These are phyloP conservation scores for Pichia sp. DNA, from an alignment of 1,139 yeast genomes.

Conservation along the genomic window DNA sequence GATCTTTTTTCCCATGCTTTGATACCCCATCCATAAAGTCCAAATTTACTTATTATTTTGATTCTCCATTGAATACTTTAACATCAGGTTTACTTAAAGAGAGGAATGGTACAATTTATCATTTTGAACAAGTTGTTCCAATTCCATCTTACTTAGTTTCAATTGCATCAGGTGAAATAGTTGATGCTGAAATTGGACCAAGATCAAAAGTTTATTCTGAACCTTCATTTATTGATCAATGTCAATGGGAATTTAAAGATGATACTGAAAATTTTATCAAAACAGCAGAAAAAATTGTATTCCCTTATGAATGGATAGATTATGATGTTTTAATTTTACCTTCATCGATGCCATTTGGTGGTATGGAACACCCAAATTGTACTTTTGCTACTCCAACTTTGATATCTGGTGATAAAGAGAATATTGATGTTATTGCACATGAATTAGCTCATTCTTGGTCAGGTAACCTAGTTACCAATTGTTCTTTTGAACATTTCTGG, in stretches of 20 bases:
- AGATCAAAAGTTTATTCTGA: constrained; percentile 79
- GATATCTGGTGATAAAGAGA: constrained; percentile 77
- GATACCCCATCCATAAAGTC: constrained; percentile 86
- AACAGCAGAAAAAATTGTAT: constrained; percentile 76
- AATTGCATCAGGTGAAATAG: constrained; percentile 77
- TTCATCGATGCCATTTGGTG: constrained; percentile 84
- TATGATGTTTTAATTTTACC: constrained; percentile 81
- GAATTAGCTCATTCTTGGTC: constrained; percentile 92
- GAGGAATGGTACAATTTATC: constrained; percentile 25
- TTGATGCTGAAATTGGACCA: constrained; percentile 69
- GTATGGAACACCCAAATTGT: constrained; percentile 92
- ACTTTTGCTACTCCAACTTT: constrained; percentile 90
- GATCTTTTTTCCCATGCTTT: constrained; percentile 83
- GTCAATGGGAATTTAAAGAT: constrained; percentile 71
- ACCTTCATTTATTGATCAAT: constrained; percentile 57
- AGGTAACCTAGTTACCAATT: constrained; percentile 83
- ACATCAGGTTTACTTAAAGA: constrained; percentile 54
- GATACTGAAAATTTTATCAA: constrained; percentile 74
- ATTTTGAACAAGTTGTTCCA: constrained; percentile 68
- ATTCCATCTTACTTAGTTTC: constrained; percentile 83
- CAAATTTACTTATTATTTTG: constrained; percentile 50
- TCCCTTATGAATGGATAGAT: constrained; percentile 77
- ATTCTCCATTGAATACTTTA: constrained; percentile 59
- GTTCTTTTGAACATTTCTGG: constrained; percentile 94
- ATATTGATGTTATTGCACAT: constrained; percentile 85